Conservation (phyloP, 345 rosid genomes). For the Pelargonium nanum region DNA sequence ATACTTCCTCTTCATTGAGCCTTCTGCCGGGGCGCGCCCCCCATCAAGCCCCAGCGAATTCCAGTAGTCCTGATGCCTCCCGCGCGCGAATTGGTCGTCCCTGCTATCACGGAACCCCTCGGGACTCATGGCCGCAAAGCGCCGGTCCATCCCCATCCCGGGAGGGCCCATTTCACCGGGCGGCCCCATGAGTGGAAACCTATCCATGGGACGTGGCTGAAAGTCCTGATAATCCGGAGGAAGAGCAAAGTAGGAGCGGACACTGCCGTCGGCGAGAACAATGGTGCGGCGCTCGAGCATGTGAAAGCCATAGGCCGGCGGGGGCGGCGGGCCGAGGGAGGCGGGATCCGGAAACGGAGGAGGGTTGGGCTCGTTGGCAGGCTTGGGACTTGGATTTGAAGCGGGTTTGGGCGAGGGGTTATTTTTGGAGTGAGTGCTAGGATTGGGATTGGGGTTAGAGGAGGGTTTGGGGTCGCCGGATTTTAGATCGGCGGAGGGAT, state of each 20-base stretch:
- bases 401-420: slow-evolving; percentile 24
- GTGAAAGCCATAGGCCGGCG: slow-evolving; percentile 80
- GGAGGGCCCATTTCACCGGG: slow-evolving; percentile 16
- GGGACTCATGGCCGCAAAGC: slow-evolving; percentile 21
- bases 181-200: slow-evolving; percentile 9
- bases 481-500: slow-evolving; percentile 22
- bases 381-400: slow-evolving; percentile 22
- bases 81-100: background rate
- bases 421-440: slow-evolving; percentile 1
- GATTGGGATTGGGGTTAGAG: slow-evolving; percentile 15
- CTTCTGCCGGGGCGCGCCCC: slow-evolving; percentile 9
- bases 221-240: slow-evolving; percentile 84
- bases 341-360: slow-evolving; percentile 41
- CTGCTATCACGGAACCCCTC: slow-evolving; percentile 47
- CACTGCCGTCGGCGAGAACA: slow-evolving; percentile 76
- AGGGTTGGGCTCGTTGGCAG: slow-evolving; percentile 12
- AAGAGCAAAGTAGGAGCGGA: slow-evolving; percentile 88
- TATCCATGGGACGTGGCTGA: slow-evolving; percentile 22
- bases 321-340: slow-evolving; percentile 57
- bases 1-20: slow-evolving; percentile 48
- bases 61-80: slow-evolving; percentile 21
- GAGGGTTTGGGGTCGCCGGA: slow-evolving; percentile 24
- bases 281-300: slow-evolving; percentile 90
- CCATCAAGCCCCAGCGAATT: slow-evolving; percentile 28
- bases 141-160: slow-evolving; percentile 1